A percentile compares a stretch with the other conserved stretches of the same genome.
Evolutionary conservation across 192 early-diverging fungal species (phyloP).

Genomic region (Allomyces arbusculus): DNA sequence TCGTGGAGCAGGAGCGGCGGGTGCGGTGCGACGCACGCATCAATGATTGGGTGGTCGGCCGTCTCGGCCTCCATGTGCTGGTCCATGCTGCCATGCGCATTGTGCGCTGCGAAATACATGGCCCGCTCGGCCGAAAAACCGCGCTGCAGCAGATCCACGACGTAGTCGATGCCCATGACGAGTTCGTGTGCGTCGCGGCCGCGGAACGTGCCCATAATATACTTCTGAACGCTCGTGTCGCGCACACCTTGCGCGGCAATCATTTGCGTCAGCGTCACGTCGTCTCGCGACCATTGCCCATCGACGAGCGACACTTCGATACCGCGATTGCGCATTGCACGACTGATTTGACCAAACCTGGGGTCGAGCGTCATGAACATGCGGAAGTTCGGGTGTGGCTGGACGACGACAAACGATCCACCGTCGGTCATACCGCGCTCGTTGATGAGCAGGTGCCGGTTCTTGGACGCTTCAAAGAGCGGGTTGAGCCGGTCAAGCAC

Average conservation of each 20-base stretch:
- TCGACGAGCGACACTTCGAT: conserved; percentile 66
- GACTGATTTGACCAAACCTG: conserved; percentile 71
- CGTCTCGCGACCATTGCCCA: conserved; percentile 22
- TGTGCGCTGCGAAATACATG: background rate
- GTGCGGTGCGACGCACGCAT: background rate
- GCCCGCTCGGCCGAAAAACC: background rate
- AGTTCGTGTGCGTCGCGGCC: background rate
- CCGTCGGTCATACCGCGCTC: conserved; percentile 76
- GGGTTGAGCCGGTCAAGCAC: conserved; percentile 91
- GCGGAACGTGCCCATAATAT: background rate
- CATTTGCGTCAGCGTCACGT: background rate
- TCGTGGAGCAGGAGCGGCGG: background rate
- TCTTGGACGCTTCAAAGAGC: conserved; percentile 51
- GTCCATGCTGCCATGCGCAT: no score
- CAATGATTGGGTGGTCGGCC: no score
- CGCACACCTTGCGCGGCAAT: background rate
- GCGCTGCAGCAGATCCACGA: background rate
- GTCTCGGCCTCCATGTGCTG: no score
- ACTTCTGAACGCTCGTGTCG: background rate
- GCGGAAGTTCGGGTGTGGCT: conserved; percentile 74
- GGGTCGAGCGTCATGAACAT: conserved; percentile 94
- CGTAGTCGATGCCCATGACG: background rate
- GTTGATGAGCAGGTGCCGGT: conserved; percentile 68
- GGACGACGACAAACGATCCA: conserved; percentile 44
- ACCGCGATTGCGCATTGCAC: conserved; percentile 94